phyloP scores from a whole-genome alignment of 768 basidiomycete genomes.

The Fomitopsis pulvina region DNA sequence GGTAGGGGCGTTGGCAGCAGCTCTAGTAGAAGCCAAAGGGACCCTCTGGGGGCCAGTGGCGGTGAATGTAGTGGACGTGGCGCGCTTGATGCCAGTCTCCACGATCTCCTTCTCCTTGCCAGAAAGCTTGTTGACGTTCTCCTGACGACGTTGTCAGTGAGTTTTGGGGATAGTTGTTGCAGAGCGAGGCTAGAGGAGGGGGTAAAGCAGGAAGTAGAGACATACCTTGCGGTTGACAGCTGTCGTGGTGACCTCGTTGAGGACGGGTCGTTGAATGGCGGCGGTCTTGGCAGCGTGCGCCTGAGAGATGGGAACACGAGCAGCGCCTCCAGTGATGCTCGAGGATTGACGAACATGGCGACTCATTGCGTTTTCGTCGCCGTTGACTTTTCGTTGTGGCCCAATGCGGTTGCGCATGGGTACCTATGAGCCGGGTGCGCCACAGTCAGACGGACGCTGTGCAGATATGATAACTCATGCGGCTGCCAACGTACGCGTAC shows the following conservation, averaged over 20 bases:
- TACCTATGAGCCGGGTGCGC: constrained; percentile 34
- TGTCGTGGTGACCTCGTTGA: constrained; percentile 76
- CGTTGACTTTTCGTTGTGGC: constrained; percentile 59
- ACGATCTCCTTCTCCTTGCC: constrained; percentile 58
- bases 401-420: constrained; percentile 60
- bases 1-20: constrained; percentile 9
- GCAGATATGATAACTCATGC: neutral
- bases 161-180: neutral
- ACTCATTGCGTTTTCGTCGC: constrained; percentile 72
- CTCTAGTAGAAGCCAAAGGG: constrained; percentile 55
- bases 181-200: neutral
- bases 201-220: neutral
- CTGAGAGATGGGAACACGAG: constrained; percentile 40
- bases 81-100: constrained; percentile 49
- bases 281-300: constrained; percentile 46
- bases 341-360: constrained; percentile 62
- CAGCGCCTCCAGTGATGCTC: constrained; percentile 37
- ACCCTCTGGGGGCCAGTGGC: constrained; percentile 62
- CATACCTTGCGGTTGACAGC: constrained; percentile 71
- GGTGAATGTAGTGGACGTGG: constrained; percentile 61
- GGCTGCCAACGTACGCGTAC: constrained; percentile 1
- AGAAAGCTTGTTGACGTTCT: constrained; percentile 35
- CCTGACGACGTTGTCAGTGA: constrained; percentile 25
- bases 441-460: constrained; percentile 1
- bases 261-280: constrained; percentile 54